These are phyloP conservation scores for Solanum paucissectum DNA, from an alignment of 257 asterid species.

Conservation along the genomic window DNA sequence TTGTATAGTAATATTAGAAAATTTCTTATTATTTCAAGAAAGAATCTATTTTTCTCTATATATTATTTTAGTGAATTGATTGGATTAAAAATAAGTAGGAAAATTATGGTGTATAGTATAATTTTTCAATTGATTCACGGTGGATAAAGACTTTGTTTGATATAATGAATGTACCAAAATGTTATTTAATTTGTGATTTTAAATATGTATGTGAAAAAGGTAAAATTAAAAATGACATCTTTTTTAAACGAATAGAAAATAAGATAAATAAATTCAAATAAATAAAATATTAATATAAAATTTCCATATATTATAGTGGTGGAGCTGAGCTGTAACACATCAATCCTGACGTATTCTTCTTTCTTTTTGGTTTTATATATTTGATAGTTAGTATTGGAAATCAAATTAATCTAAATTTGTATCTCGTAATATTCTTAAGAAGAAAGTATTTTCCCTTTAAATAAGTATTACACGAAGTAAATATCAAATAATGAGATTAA, in stretches of 20 bases:
- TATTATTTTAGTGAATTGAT: not conserved
- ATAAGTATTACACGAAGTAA: too few species aligned
- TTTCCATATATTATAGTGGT: too few species aligned
- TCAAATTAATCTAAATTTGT: not conserved
- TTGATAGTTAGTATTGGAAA: not conserved
- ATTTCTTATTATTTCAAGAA: too few species aligned
- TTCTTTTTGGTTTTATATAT: not conserved
- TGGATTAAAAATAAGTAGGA: not conserved
- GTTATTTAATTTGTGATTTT: too few species aligned
- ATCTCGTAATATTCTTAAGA: not conserved
- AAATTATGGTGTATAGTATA: not conserved
- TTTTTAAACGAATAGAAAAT: too few species aligned
- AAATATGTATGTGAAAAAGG: not conserved
- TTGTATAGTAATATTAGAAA: too few species aligned
- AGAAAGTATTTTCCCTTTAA: not conserved
- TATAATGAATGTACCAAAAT: too few species aligned
- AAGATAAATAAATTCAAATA: fast-evolving
- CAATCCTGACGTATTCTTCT: not conserved
- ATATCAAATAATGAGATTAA: not conserved
- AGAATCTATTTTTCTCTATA: fast-evolving
- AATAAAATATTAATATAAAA: too few species aligned
- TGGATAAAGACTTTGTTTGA: not conserved
- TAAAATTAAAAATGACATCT: not conserved
- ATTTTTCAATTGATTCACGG: fast-evolving
- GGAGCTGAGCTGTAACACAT: not conserved